A percentile compares a stretch with the other conserved stretches of the same genome.
Evolutionary conservation across 768 basidiomycete species (phyloP).

Genomic region (Trametes maxima): DNA sequence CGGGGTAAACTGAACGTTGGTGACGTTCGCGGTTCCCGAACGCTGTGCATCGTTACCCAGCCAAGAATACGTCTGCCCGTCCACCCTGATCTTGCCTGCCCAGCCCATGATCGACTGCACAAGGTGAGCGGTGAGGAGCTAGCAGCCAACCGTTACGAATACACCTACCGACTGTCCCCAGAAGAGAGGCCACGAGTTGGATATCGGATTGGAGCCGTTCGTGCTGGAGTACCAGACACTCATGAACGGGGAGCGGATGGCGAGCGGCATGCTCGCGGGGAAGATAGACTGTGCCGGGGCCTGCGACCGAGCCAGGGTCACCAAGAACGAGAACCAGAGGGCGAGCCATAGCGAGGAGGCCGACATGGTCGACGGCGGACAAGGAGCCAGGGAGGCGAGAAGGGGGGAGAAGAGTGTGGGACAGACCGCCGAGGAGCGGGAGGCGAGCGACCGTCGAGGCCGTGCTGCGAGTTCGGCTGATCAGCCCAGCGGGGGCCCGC

Average conservation of each 20-base stretch:
- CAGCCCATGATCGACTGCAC: slow-evolving; percentile 19
- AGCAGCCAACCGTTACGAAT: too few relatives aligned
- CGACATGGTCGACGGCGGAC: not conserved
- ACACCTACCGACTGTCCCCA: slow-evolving; percentile 16
- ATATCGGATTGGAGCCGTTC: not conserved
- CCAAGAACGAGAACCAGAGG: slow-evolving; percentile 2
- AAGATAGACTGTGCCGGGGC: slow-evolving; percentile 18
- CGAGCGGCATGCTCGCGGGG: slow-evolving; percentile 30
- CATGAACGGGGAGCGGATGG: slow-evolving; percentile 32
- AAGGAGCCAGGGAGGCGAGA: not conserved
- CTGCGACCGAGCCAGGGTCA: slow-evolving; percentile 5
- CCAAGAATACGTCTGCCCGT: slow-evolving; percentile 24
- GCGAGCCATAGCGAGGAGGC: not conserved
- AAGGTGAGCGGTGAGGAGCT: not conserved
- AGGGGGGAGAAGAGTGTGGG: not conserved
- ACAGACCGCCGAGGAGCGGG: not conserved
- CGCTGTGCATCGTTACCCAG: slow-evolving; percentile 9
- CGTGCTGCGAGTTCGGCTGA: slow-evolving; percentile 6
- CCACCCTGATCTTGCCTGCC: slow-evolving; percentile 25
- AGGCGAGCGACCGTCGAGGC: not conserved
- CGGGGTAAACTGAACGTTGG: slow-evolving; percentile 35
- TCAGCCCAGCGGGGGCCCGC: not conserved
- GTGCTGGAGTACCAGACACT: slow-evolving; percentile 24
- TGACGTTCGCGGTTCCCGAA: slow-evolving; percentile 21
- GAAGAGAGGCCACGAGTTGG: slow-evolving; percentile 24